Evolutionary conservation across 2,329 filamentous ascomycete species (phyloP).

Genomic region (Alternaria sp.): DNA sequence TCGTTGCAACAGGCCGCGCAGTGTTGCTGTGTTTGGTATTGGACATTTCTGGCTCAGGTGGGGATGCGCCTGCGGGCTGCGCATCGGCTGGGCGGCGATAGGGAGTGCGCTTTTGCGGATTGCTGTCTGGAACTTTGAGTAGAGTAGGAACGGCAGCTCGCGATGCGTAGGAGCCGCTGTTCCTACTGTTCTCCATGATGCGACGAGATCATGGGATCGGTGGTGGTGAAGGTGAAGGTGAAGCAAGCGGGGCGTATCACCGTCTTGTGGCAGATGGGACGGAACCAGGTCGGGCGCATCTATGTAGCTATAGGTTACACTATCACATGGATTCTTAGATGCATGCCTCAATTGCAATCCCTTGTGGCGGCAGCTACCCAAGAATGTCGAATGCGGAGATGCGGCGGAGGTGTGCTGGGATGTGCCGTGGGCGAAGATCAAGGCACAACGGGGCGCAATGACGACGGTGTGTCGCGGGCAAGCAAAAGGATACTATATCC

Average conservation of each 20-base stretch:
- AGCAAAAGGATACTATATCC: slow-evolving; percentile 29
- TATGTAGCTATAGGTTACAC: slow-evolving; percentile 25
- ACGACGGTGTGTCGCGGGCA: slow-evolving; percentile 16
- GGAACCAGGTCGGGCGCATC: slow-evolving; percentile 12
- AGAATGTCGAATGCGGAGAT: slow-evolving; percentile 14
- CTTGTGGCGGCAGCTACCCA: slow-evolving; percentile 38
- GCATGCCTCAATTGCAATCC: slow-evolving; percentile 23
- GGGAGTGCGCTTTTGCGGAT: slow-evolving; percentile 45
- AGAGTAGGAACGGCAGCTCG: slow-evolving; percentile 34
- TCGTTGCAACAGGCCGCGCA: slow-evolving; percentile 34
- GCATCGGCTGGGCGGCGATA: slow-evolving; percentile 46
- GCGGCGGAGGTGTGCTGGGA: slow-evolving; percentile 22
- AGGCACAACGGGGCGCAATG: slow-evolving; percentile 16
- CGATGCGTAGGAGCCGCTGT: slow-evolving; percentile 36
- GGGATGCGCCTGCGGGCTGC: slow-evolving; percentile 32
- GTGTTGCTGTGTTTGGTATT: slow-evolving; percentile 42
- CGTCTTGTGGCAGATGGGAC: slow-evolving; percentile 23
- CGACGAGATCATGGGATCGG: slow-evolving; percentile 31
- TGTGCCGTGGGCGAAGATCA: slow-evolving; percentile 15
- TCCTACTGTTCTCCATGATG: slow-evolving; percentile 45
- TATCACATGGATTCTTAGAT: slow-evolving; percentile 32
- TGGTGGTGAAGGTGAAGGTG: slow-evolving; percentile 15
- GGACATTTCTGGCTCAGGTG: slow-evolving; percentile 27
- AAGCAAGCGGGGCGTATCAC: slow-evolving; percentile 22
- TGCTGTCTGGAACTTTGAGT: slow-evolving; percentile 39